Base-by-base conservation (phyloP, 2,329 filamentous ascomycete species). In the Aspergillus tamarii region DNA sequence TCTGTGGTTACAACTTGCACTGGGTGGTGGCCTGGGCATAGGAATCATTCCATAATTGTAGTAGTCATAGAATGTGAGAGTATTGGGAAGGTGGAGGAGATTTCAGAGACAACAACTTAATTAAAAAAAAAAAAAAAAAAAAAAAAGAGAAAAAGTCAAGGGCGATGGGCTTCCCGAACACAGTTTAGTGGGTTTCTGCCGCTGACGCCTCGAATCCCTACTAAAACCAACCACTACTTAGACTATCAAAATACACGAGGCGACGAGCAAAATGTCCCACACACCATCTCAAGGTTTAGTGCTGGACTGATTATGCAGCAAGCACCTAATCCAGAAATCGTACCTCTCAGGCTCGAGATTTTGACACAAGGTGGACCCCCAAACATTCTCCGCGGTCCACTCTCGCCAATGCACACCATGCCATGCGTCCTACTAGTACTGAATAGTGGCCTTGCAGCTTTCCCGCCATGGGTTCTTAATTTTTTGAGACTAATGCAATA, bases 401-500 rank as follows among this genome's bases (percentile, higher is more conserved):
- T 34, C 28, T 34, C 28, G 28, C 41, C 56, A 46, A 34, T 48
- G 56, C 11, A 21, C 32, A 59, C 43, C 56, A 32, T 48, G 10
- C 26, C 56, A 46, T 58, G 16, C 41, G 32, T 23, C 28, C 30
- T 26, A 30, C 48, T 53, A 34, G 26, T 7, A 11, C 12, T 34
- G 16, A 32, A 32, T 16, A 23, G 30, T 9, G 28, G 28, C n/a
- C 16, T n/a, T 39, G 46, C 46, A 19, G 46, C 26, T 59, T 43
- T 50, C 10, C 19, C 28, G 28, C 21, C 48, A 23, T 39, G 45
- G 34, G 45, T 48, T 28, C n/a, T 41, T 9, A 19, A 26, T 30
- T 41, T 28, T 48, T 50, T 1, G 19, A 28, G 23, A 50, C 43
- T 59, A 59, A 52, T 39, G 43, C 45, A 59, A 59, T 50, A 59